Base-by-base conservation (phyloP, 1,139 yeast species). In the Yamadazyma oceani region DNA sequence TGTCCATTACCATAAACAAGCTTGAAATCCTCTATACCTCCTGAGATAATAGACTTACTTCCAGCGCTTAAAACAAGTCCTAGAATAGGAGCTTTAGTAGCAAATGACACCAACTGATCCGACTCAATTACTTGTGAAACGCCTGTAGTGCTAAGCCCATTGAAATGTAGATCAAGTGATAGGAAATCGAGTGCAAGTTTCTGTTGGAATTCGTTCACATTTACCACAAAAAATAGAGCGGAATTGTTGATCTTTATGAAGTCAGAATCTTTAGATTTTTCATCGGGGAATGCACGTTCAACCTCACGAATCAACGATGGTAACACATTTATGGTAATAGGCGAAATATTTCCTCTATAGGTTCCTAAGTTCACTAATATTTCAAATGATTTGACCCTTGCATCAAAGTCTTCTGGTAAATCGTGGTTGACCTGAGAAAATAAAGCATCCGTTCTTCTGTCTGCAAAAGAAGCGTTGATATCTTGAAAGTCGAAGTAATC, bases 271-370 rank as follows among this genome's bases (percentile, higher is more conserved):
- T 29, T 14, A 7, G 15, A 8, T 5, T 21, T 21, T 12, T 23
- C 12, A 13, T 30, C 21, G 12, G 25, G 32, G 4, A 21, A 15
- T 10, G 22, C 24, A 10, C 19, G 7, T 16, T 31, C 19, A 9
- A 24, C 5, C 15, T 35, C 41, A 9, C 30, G 19, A n/a, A 28
- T 26, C 22, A 42, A 14, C 2, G 31, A 5, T 5, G 40, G 40
- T n/a, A 42, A 9, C 4, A 21, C 15, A n/a, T 44, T 45, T 13
- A 60, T 40, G 0, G 52, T 39, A 1, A 55, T 24, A 1, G 50
- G 38, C 0, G 67, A 51, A 2, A 64, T 34, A 22, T 47, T 49
- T 40, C 69, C 51, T 29, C 55, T 51, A 39, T 57, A 61, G 3
- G 54, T 38, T 2, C 38, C 54, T 16, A 62, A 26, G 37, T 58